Base-by-base conservation (phyloP, 2,329 filamentous ascomycete species). In the Aaosphaeria arxii region DNA sequence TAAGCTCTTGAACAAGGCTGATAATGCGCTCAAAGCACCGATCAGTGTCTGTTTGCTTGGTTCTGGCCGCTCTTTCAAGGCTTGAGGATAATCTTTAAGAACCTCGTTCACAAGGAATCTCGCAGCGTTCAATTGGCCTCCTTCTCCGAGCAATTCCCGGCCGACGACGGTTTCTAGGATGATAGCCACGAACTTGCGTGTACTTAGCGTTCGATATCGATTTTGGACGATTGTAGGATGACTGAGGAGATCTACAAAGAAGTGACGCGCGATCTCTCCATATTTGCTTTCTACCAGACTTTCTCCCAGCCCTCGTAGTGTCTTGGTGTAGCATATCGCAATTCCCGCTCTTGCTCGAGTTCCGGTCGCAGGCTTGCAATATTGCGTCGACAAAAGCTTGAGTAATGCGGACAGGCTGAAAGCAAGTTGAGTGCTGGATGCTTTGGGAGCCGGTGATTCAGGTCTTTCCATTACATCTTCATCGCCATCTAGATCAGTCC, bases 81-180 rank as follows among this genome's bases (percentile, higher is more conserved):
- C 86, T 67, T 95, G 90, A 0, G 94, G 92, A 58, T 96, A 97
- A 66, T 97, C 94, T 67, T 95, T 97, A 43, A 99, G 78, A 41
- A 96, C 79, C 49, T 90, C 86, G 66, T 95, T 96, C 63, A 96
- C 83, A 45, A 99, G 73, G 52, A 84, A 83, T 60, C 85, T 89
- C 5, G 90, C 89, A 30, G 89, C 91, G 57, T 87, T 85, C 50
- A 92, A 77, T 63, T 96, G 92, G 6, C 91, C 91, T 11, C 88
- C 89, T 69, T 99, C 92, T 9, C 91, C 91, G 2, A 99, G 78
- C 58, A 96, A 87, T 56, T 86, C 84, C 49, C 81, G 81, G 6
- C 90, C 90, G 54, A 97, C 80, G 6, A 94, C 84, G 49, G 91
- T 87, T 61, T 95, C 89, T 7, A 99, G 75, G 42, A 96, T 81